Evolutionary conservation across 2,329 filamentous ascomycete genomes (phyloP).

Genomic region (Fusarium avenaceum): DNA sequence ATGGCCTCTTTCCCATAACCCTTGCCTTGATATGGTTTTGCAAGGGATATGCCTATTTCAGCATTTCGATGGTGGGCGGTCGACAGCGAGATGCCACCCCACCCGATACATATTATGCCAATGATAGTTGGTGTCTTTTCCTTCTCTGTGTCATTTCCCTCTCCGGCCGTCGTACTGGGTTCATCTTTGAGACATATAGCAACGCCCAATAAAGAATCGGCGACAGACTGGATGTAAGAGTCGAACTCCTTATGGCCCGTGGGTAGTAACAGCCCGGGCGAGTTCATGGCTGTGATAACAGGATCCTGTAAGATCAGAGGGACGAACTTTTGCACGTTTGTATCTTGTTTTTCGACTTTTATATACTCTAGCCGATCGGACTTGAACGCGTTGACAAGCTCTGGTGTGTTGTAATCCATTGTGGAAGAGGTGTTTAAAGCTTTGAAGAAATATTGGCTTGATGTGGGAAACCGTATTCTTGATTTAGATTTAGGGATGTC

Average conservation of each 20-base stretch:
- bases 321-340: background rate
- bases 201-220: slow-evolving; percentile 13
- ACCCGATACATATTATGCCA: slow-evolving; percentile 27
- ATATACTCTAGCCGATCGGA: slow-evolving; percentile 10
- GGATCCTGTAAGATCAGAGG: slow-evolving; percentile 12
- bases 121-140: background rate
- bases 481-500: background rate
- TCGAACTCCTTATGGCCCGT: slow-evolving; percentile 9
- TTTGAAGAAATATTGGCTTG: background rate
- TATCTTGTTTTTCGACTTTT: slow-evolving; percentile 11
- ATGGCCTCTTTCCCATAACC: slow-evolving; percentile 20
- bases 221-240: slow-evolving; percentile 12
- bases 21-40: slow-evolving; percentile 12
- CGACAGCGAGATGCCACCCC: slow-evolving; percentile 15
- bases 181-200: slow-evolving; percentile 6
- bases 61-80: slow-evolving; percentile 12
- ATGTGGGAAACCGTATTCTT: background rate
- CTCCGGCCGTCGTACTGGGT: too few species aligned
- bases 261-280: slow-evolving; percentile 9
- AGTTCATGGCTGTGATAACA: slow-evolving; percentile 8
- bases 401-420: slow-evolving; percentile 20
- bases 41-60: slow-evolving; percentile 12
- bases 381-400: slow-evolving; percentile 15
- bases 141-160: background rate
- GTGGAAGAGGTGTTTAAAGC: slow-evolving; percentile 54